A percentile compares a stretch with the other conserved stretches of the same genome.
Conservation (phyloP, 1,139 yeast species). For the Kurtzmaniella quercitrusa region DNA sequence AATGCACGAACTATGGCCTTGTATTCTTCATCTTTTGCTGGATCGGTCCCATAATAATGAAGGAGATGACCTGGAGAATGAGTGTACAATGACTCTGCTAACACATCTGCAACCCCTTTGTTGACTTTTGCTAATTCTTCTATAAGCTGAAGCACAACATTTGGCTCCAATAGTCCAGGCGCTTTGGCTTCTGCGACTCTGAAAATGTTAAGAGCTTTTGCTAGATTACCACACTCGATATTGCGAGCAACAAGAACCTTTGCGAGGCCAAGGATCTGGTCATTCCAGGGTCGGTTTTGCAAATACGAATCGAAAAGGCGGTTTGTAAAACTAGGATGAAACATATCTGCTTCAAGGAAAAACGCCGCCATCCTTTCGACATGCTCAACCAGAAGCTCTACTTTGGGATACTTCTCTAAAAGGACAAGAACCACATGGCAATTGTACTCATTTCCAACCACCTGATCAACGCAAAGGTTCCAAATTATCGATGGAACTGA, state of each 20-base stretch:
- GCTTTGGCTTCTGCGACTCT: neutral
- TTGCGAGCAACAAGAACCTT: slow-evolving; percentile 3
- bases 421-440: slow-evolving; percentile 10
- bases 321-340: slow-evolving; percentile 14
- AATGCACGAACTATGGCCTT: slow-evolving; percentile 18
- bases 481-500: slow-evolving; percentile 8
- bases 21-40: slow-evolving; percentile 11
- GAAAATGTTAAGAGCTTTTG: slow-evolving; percentile 5
- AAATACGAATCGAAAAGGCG: slow-evolving; percentile 8
- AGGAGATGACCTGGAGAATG: slow-evolving; percentile 11
- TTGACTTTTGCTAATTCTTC: neutral
- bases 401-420: slow-evolving; percentile 6
- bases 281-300: slow-evolving; percentile 7
- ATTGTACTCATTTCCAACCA: slow-evolving; percentile 5
- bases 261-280: neutral
- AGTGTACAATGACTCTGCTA: neutral
- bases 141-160: neutral
- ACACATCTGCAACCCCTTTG: neutral
- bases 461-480: neutral
- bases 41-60: slow-evolving; percentile 13
- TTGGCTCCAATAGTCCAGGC: neutral
- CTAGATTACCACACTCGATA: slow-evolving; percentile 4
- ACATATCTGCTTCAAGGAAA: slow-evolving; percentile 5
- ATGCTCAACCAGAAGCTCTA: slow-evolving; percentile 4
- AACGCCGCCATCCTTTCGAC: slow-evolving; percentile 6